A percentile compares a stretch with the other conserved stretches of the same genome.
These are phyloP conservation scores for Verbena officinalis DNA, from an alignment of 257 asterid genomes.

Conservation along the genomic window DNA sequence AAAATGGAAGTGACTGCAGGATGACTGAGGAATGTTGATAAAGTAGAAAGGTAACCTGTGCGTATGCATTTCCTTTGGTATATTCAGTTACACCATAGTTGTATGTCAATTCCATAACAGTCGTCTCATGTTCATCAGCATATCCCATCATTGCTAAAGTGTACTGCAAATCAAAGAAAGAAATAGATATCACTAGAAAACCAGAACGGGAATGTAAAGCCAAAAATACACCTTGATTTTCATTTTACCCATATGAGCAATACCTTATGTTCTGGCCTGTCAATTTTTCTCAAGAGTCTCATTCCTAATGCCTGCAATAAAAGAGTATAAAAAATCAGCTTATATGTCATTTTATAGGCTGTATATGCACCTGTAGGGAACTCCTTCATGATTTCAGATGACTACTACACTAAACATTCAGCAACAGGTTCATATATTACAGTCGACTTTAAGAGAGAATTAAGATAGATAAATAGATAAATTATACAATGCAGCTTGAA, in stretches of 20 bases:
- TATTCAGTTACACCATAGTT: constrained; percentile 95
- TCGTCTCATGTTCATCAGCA: constrained; percentile 83
- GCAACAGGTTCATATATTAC: background rate
- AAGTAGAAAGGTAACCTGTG: constrained; percentile 65
- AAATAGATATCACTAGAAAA: background rate
- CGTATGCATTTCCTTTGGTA: constrained; percentile 96
- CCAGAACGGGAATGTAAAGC: constrained; percentile 8
- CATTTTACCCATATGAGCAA: background rate
- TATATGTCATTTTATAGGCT: background rate
- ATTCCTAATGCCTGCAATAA: constrained; percentile 81
- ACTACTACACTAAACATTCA: background rate
- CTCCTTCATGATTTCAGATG: background rate
- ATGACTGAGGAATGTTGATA: background rate
- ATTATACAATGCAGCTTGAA: background rate
- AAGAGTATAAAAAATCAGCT: constrained; percentile 13
- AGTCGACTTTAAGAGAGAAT: background rate
- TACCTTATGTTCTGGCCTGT: constrained; percentile 95
- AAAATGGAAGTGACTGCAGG: constrained; percentile 1
- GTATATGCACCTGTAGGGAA: background rate
- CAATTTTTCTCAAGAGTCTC: constrained; percentile 73
- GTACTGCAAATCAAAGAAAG: constrained; percentile 58
- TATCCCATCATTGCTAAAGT: constrained; percentile 95
- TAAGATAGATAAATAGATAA: background rate
- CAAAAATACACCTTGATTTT: background rate
- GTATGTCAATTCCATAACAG: constrained; percentile 89